Conservation (phyloP, 108 stramenopile genomes). For the Ochromonas danica region DNA sequence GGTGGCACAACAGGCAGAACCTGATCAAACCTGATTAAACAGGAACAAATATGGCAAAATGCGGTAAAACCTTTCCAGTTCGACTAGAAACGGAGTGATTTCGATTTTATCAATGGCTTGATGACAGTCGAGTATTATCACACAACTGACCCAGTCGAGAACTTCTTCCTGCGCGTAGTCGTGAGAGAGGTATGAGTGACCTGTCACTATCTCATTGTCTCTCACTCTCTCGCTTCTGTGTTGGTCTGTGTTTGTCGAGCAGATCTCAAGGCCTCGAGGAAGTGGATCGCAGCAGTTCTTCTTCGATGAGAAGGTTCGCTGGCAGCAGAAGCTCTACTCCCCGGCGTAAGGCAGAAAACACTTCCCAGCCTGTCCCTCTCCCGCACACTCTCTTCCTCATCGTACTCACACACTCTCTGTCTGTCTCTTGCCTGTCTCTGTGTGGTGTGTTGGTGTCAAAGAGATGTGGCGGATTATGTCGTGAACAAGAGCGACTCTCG, state of each 20-base stretch:
- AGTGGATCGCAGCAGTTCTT: neutral
- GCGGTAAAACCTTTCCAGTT: too few species aligned
- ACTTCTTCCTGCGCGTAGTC: neutral
- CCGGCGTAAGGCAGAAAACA: too few species aligned
- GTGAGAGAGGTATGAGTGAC: neutral
- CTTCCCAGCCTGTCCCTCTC: neutral
- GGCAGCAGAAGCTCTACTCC: conserved; percentile 1
- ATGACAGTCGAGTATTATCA: neutral
- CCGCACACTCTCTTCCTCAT: neutral
- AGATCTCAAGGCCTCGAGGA: too few species aligned
- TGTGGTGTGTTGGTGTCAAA: too few species aligned
- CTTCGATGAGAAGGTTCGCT: neutral
- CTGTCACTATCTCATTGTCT: neutral
- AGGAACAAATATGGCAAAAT: too few species aligned
- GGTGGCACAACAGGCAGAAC: too few species aligned
- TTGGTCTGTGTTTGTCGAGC: neutral
- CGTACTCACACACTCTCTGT: neutral
- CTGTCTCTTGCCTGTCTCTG: neutral
- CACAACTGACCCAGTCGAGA: neutral
- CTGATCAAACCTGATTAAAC: too few species aligned
- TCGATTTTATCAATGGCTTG: too few species aligned
- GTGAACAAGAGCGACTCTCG: too few species aligned
- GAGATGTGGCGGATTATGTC: too few species aligned
- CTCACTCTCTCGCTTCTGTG: neutral
- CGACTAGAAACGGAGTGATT: too few species aligned